These are phyloP conservation scores for Coccomyxa subellipsoidea DNA, from an alignment of 163 green algal species.

Conservation along the genomic window DNA sequence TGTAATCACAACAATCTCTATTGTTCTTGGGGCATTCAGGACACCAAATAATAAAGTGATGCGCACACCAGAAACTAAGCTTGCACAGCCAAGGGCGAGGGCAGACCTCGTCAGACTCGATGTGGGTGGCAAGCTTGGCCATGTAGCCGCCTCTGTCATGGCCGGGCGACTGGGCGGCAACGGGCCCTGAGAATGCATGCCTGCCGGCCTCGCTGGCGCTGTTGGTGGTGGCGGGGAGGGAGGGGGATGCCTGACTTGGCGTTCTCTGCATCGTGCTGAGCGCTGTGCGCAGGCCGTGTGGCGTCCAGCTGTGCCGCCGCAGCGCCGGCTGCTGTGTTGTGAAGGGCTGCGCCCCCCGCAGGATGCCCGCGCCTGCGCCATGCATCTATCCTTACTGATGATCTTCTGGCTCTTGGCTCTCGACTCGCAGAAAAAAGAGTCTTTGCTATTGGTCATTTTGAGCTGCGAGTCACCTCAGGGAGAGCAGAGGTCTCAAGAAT, in stretches of 20 bases:
- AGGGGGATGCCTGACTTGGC: neutral
- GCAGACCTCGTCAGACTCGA: neutral
- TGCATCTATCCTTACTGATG: too few species aligned
- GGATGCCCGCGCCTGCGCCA: neutral
- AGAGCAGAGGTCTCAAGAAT: too few species aligned
- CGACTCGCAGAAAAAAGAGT: too few species aligned
- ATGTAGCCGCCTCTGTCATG: neutral
- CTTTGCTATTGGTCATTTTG: too few species aligned
- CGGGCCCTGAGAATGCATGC: neutral
- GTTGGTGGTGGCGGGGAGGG: neutral
- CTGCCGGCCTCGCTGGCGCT: neutral
- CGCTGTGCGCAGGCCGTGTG: neutral
- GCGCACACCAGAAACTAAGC: too few species aligned
- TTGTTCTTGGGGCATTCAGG: too few species aligned
- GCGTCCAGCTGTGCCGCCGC: conserved; percentile 28
- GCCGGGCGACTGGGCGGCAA: neutral
- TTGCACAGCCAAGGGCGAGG: too few species aligned
- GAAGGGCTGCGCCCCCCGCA: neutral
- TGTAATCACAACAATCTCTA: too few species aligned
- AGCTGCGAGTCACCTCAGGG: too few species aligned
- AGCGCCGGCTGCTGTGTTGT: conserved; percentile 1
- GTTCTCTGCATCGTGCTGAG: neutral
- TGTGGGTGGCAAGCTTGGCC: neutral
- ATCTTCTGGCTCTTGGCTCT: too few species aligned
- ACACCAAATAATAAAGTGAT: too few species aligned